phyloP scores from a whole-genome alignment of 2,329 filamentous ascomycete species.

The Acrocalymma vagum region DNA sequence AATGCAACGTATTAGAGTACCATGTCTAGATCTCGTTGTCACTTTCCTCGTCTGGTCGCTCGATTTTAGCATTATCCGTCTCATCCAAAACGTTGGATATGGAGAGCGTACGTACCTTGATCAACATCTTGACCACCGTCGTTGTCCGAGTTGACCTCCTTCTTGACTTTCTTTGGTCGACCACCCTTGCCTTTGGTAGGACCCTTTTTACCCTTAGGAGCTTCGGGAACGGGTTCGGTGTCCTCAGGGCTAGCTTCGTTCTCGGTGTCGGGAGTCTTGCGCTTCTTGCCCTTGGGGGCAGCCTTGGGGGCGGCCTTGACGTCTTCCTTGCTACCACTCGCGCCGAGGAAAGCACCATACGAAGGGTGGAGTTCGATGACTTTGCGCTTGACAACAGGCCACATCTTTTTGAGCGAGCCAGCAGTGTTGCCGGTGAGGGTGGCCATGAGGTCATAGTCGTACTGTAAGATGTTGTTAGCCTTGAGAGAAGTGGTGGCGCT shows the following conservation, averaged over 20 bases:
- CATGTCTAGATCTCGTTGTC: constrained; percentile 9
- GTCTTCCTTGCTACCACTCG: constrained; percentile 1
- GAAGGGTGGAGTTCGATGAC: constrained; percentile 28
- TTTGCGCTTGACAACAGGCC: constrained; percentile 42
- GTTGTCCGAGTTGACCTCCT: constrained; percentile 11
- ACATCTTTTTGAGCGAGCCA: constrained; percentile 44
- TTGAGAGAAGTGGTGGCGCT: too few species aligned
- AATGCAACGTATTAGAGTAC: constrained; percentile 1
- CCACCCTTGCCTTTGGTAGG: constrained; percentile 21
- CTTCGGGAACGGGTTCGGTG: neutral
- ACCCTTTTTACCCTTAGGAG: constrained; percentile 17
- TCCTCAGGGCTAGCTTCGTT: constrained; percentile 14
- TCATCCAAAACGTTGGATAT: constrained; percentile 13
- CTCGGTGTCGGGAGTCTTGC: constrained; percentile 24
- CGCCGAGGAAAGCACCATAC: constrained; percentile 33
- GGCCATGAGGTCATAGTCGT: constrained; percentile 39
- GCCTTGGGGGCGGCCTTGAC: constrained; percentile 6
- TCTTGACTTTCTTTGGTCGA: constrained; percentile 30
- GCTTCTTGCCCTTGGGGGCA: constrained; percentile 29
- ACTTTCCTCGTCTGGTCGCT: constrained; percentile 7
- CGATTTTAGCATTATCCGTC: constrained; percentile 21
- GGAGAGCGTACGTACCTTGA: constrained; percentile 23
- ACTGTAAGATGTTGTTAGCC: constrained; percentile 19
- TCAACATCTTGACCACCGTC: constrained; percentile 16
- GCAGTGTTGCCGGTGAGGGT: constrained; percentile 36